Conservation (phyloP, 495 filamentous ascomycete species). For the Stereocaulon alpinum region DNA sequence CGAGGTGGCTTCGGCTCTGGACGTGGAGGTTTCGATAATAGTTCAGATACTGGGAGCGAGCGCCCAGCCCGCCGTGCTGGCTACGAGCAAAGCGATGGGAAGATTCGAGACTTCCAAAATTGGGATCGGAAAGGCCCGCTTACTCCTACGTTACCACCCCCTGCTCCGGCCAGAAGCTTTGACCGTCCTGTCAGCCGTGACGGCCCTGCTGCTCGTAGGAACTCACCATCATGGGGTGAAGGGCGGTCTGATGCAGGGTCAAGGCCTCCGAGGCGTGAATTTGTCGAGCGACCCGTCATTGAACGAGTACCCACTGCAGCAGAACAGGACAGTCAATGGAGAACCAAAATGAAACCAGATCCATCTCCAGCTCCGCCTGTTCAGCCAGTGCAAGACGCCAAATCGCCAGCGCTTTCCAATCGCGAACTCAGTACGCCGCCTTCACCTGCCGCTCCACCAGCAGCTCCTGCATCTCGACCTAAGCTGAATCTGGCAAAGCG, state of each 20-base stretch:
- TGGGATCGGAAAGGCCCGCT: slow-evolving; percentile 96
- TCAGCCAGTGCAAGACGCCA: slow-evolving; percentile 35
- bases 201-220: slow-evolving; percentile 47
- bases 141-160: slow-evolving; percentile 54
- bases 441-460: slow-evolving; percentile 44
- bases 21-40: slow-evolving; percentile 38
- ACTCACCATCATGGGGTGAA: slow-evolving; percentile 80
- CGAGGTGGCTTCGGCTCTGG: slow-evolving; percentile 32
- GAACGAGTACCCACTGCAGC: slow-evolving; percentile 73
- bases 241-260: slow-evolving; percentile 60
- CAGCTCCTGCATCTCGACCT: slow-evolving; percentile 53
- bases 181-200: slow-evolving; percentile 55
- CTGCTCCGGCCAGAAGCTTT: slow-evolving; percentile 48
- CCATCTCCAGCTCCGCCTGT: slow-evolving; percentile 32
- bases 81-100: slow-evolving; percentile 61
- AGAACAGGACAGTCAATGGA: slow-evolving; percentile 81
- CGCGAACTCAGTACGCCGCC: slow-evolving; percentile 59
- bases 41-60: slow-evolving; percentile 43
- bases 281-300: slow-evolving; percentile 51
- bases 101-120: slow-evolving; percentile 75
- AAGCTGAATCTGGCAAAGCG: slow-evolving; percentile 78
- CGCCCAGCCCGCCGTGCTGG: slow-evolving; percentile 41
- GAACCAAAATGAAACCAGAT: slow-evolving; percentile 72
- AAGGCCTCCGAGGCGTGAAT: slow-evolving; percentile 71
- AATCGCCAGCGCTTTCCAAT: slow-evolving; percentile 35